Base-by-base conservation (phyloP, 2,329 filamentous ascomycete genomes). In the Aspergillus quadrilineatus region DNA sequence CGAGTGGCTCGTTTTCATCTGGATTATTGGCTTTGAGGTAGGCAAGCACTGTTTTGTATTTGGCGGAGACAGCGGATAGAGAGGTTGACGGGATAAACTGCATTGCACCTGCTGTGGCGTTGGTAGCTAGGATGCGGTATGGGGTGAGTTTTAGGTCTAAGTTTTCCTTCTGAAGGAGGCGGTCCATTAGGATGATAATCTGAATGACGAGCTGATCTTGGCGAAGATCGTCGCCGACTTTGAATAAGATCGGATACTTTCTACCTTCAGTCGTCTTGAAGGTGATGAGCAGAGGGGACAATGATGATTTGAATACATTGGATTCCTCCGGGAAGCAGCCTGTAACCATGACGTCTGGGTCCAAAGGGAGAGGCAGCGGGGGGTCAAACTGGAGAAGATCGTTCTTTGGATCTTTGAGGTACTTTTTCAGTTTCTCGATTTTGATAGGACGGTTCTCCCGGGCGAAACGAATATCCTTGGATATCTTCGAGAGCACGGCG, bases 111-210 rank as follows among this genome's bases (percentile, higher is more conserved):
- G 92, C 92, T 0, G 85, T 89, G 8, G 91, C 89, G 60, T 90
- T 92, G 2, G 94, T 99, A 1, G 94, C 94, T 7, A 99, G 84
- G 61, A 97, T 97, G 66, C 93, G 93, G 78, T 99, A 99, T 0
- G 94, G 94, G 0, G 93, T 93, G 1, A 99, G 82, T 69, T 95
- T 97, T 44, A 99, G 82, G 69, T 99, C 94, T 8, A 99, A 80
- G 60, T 99, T 97, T 70, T 99, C 94, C 69, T 97, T 97, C 58
- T 90, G 90, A 4, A 99, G 82, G 1, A 99, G 84, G 57, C 93
- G 90, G 67, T 99, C 94, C 94, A 99, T 99, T 14, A 99, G 82
- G 0, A 91, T 96, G 71, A 99, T 97, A 68, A 97, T 97, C 68
- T 90, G 94, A 53, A 99, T 95, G 36, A 99, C 93, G 2, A 99